Conservation (phyloP, 2,329 filamentous ascomycete genomes). For the Calonectria naviculata region DNA sequence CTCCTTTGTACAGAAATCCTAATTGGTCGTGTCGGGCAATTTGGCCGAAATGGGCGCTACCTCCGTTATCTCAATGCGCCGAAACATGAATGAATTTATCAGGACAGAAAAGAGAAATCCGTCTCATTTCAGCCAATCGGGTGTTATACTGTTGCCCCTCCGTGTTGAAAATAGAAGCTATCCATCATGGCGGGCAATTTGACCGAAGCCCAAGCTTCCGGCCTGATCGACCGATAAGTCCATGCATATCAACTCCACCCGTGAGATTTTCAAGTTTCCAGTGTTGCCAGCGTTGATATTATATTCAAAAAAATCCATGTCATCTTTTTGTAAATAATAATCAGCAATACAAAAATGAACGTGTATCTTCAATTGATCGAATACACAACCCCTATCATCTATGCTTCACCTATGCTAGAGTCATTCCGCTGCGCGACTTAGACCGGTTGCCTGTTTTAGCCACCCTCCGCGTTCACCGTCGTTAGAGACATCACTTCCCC, state of each 20-base stretch:
- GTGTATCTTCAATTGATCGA: too few species aligned
- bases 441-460: too few species aligned
- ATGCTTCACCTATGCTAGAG: too few species aligned
- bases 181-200: background rate
- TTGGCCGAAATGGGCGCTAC: background rate
- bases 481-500: too few species aligned
- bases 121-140: background rate
- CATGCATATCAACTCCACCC: background rate
- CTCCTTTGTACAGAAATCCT: background rate
- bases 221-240: background rate
- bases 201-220: background rate
- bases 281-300: background rate
- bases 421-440: too few species aligned
- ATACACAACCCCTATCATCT: too few species aligned
- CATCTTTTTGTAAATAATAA: background rate
- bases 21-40: background rate
- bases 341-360: background rate
- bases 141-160: background rate
- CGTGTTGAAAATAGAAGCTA: background rate
- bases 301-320: background rate
- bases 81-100: background rate
- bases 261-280: background rate
- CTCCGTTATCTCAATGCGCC: background rate
- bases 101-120: background rate
- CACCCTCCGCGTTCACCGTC: too few species aligned